Evolutionary conservation across 2,329 filamentous ascomycete genomes (phyloP).

Genomic region (Colletotrichum graminicola): DNA sequence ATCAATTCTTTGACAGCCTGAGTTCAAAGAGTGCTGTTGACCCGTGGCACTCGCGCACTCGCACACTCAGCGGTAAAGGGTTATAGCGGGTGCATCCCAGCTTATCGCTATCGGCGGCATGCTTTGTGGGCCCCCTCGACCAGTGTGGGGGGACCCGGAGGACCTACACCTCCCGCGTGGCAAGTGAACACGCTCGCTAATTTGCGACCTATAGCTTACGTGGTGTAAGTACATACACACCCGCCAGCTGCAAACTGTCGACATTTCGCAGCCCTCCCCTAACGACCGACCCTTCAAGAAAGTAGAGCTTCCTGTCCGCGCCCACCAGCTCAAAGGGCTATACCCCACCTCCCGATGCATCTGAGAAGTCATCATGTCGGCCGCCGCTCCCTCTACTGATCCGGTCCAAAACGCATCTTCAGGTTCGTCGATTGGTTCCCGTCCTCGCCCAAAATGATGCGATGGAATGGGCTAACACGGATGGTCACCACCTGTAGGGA

Average conservation of each 20-base stretch:
- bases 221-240: slow-evolving; percentile 39
- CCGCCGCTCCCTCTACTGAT: slow-evolving; percentile 45
- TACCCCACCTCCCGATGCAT: slow-evolving; percentile 39
- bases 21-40: background rate
- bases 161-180: slow-evolving; percentile 31
- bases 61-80: background rate
- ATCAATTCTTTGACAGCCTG: background rate
- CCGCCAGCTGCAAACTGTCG: slow-evolving; percentile 28
- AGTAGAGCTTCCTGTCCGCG: slow-evolving; percentile 20
- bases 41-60: background rate
- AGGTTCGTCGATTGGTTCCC: slow-evolving; percentile 44
- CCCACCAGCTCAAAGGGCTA: slow-evolving; percentile 40
- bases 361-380: slow-evolving; percentile 47
- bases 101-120: slow-evolving; percentile 25
- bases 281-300: slow-evolving; percentile 9
- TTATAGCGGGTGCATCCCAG: background rate
- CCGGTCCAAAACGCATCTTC: slow-evolving; percentile 47
- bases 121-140: slow-evolving; percentile 29
- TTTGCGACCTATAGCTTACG: slow-evolving; percentile 40
- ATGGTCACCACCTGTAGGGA: slow-evolving; percentile 50
- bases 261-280: slow-evolving; percentile 31
- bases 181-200: slow-evolving; percentile 43
- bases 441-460: slow-evolving; percentile 12
- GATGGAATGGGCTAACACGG: slow-evolving; percentile 20
- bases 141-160: slow-evolving; percentile 35